Base-by-base conservation (phyloP, 2,329 filamentous ascomycete genomes). In the Epichloe sibirici region DNA sequence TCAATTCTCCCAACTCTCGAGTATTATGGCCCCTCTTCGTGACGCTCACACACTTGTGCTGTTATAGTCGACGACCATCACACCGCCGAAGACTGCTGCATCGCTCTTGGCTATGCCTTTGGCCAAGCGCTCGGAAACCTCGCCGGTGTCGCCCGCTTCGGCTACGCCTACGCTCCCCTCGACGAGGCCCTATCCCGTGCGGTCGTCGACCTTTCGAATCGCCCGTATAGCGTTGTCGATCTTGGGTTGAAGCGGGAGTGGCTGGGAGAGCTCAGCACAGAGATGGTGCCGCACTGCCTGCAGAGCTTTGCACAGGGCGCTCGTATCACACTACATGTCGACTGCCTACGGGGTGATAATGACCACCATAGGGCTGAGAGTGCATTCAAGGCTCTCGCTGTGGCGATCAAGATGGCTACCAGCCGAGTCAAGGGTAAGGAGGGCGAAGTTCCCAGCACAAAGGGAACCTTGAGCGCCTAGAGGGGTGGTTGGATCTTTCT, bases 221-320 rank as follows among this genome's bases (percentile, higher is more conserved):
- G 93, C 0, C 91, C 93, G 2, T 96, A 82, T 73, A 79, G 78
- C 57, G 88, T 96, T 17, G 79, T 93, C 52, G 82, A 95, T 53
- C 75, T 97, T 12, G 90, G 88, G 11, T 81, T 96, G 56, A 83
- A 79, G 74, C 82, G 93, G 56, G 93, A 97, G 75, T 94, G 88
- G 77, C 88, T 98, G 63, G 93, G 93, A 53, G 88, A 93, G 65
- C 74, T 98, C 60, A 91, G 86, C 74, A 87, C 83, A 62, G 91
- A 98, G 78, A 98, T 98, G 93, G 83, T 98, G 43, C 90, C 91
- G 45, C 93, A 98, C 74, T 95, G 90, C 60, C 70, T 98, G 65
- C 83, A 95, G 75, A 93, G 86, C 73, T 98, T 96, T 71, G 90
- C 91, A 43, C 87, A 94, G 73, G 88, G 82, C 9, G 89, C 90